Evolutionary conservation across 306 rosid genomes (phyloP).

Genomic region (Pyrus communis): DNA sequence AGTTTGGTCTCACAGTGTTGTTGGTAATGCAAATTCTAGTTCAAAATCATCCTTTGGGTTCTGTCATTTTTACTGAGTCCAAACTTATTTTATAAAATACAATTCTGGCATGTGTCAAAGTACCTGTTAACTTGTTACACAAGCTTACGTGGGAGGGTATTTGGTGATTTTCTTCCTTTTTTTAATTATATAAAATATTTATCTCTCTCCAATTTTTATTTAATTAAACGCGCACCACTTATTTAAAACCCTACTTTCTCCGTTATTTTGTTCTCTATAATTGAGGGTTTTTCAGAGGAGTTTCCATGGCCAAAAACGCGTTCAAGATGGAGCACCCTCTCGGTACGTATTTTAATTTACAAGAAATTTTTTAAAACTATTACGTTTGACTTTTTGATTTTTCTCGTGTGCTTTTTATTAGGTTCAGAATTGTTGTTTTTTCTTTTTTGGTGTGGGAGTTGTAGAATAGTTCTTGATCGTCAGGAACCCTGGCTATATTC

Average conservation of each 20-base stretch:
- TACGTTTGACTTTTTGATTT: not conserved
- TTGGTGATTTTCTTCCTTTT: too few relatives aligned
- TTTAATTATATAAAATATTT: too few relatives aligned
- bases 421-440: not conserved
- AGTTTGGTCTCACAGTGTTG: too few relatives aligned
- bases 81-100: too few relatives aligned
- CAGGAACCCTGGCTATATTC: not conserved
- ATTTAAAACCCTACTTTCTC: conserved; percentile 10
- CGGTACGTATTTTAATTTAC: conserved; percentile 22
- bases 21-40: too few relatives aligned
- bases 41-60: too few relatives aligned
- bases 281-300: conserved; percentile 15
- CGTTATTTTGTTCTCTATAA: not conserved
- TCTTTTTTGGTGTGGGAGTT: not conserved
- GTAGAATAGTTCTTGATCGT: not conserved
- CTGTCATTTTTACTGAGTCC: too few relatives aligned
- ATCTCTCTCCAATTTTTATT: too few relatives aligned
- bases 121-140: not conserved
- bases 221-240: not conserved
- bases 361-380: not conserved
- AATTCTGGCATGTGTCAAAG: too few relatives aligned
- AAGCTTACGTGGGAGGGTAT: not conserved
- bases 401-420: not conserved
- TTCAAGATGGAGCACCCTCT: conserved; percentile 42
- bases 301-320: conserved; percentile 29